Evolutionary conservation across 345 rosid genomes (phyloP).

Genomic region (Gossypioides kirkii): DNA sequence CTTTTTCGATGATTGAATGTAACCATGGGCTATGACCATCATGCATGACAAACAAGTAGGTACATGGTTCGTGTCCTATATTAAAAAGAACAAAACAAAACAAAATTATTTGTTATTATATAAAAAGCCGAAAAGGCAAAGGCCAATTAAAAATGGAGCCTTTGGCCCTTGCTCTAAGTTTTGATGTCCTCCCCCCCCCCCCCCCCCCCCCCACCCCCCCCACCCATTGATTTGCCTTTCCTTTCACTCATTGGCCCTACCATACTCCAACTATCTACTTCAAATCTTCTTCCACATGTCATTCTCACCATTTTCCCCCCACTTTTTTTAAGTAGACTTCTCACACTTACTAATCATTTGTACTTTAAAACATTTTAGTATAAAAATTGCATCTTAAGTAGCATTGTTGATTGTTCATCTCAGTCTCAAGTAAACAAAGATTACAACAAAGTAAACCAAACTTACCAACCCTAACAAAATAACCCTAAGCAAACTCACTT

Average conservation of each 20-base stretch:
- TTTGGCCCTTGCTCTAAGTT: background rate
- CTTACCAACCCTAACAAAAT: constrained; percentile 24
- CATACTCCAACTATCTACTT: constrained; percentile 15
- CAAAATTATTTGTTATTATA: background rate
- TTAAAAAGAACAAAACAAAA: background rate
- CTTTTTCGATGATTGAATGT: background rate
- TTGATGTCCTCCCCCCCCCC: no score
- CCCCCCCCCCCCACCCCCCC: no score
- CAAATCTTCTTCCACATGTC: constrained; percentile 7
- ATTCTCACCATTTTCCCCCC: background rate
- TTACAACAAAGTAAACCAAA: constrained; percentile 36
- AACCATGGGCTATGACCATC: background rate
- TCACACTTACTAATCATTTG: no score
- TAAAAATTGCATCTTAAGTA: no score
- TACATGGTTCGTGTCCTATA: background rate
- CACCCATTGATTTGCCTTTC: background rate
- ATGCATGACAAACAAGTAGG: background rate
- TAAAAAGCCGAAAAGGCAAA: background rate
- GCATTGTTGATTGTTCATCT: background rate
- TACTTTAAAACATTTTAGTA: no score
- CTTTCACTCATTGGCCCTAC: background rate
- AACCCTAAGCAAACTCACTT: constrained; percentile 22
- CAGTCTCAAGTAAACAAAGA: constrained; percentile 32
- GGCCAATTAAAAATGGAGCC: background rate
- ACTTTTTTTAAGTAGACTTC: no score